A percentile compares a stretch with the other conserved stretches of the same genome.
Evolutionary conservation across 129 eudicot genomes (phyloP).

Genomic region (Flaveria bidentis): DNA sequence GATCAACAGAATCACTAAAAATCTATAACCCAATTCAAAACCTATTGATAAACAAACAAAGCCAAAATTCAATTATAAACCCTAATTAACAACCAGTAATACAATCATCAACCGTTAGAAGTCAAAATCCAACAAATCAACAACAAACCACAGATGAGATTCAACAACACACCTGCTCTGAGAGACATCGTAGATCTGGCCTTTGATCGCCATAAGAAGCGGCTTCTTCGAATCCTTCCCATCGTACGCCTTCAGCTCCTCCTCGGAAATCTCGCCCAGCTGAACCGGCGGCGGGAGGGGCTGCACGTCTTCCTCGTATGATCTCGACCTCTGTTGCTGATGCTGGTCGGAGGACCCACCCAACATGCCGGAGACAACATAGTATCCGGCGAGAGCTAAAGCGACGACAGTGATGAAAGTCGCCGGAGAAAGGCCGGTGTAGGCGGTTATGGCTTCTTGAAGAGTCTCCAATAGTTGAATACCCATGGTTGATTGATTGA

Average conservation of each 20-base stretch:
- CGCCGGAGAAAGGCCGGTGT: conserved; percentile 72
- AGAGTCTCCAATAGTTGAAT: conserved; percentile 57
- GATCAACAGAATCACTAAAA: no score
- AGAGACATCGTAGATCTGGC: conserved; percentile 90
- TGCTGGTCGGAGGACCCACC: conserved; percentile 48
- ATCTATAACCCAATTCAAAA: no score
- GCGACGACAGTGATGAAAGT: conserved; percentile 67
- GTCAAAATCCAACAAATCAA: no score
- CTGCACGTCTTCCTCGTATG: conserved; percentile 46
- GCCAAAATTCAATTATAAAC: not conserved
- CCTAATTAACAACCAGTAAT: not conserved
- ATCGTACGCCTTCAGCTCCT: conserved; percentile 65
- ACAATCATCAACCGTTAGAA: not conserved
- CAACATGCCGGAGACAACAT: conserved; percentile 48
- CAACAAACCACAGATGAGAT: no score
- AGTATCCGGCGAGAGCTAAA: conserved; percentile 60
- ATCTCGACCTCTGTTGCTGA: conserved; percentile 32
- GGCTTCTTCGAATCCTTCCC: conserved; percentile 76
- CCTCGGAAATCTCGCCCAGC: conserved; percentile 72
- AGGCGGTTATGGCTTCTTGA: conserved; percentile 58
- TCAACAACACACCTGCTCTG: conserved; percentile 69
- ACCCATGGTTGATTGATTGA: conserved; percentile 43
- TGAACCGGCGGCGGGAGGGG: conserved; percentile 91
- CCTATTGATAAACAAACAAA: no score
- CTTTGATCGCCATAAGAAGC: conserved; percentile 88